Base-by-base conservation (phyloP, 345 rosid species). In the Physaria fendleri region DNA sequence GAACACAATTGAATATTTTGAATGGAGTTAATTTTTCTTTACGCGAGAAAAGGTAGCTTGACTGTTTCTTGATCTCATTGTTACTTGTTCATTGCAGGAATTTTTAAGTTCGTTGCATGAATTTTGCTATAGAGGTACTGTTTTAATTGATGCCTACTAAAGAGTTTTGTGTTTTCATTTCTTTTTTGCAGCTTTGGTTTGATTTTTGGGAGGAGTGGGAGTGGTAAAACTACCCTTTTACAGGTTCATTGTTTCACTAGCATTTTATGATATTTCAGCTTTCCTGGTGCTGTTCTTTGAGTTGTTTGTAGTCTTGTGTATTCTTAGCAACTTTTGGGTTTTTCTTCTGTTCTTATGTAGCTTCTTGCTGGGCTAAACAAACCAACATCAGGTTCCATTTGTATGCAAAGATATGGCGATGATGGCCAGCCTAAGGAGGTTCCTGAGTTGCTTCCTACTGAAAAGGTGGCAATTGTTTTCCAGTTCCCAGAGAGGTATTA, bases 141-240 rank as follows among this genome's bases (percentile, higher is more conserved):
- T 24, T 32, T 15, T 1, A 25, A 21, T 6, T n/a, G n/a, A 9
- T 11, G 14, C 24, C 40, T 29, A 17, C 30, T 55, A 25, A 63
- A 40, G 27, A 68, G 9, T 56, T 52, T 27, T 29, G 57, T 46
- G 23, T 37, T 42, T 41, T 24, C 13, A 14, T 52, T 67, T 47
- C 2, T 6, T 41, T 10, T 46, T 62, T 76, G 68, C 80, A 86
- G 98, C 72, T 84, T 92, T 77, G 98, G 98, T 55, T 80, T 92
- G 78, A 76, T 92, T 60, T 92, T 84, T 81, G 98, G 98, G 52
- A 83, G 76, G 76, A 92, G 98, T 70, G 96, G 98, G 71, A 88
- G 93, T 33, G 98, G 98, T 20, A 92, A 92, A 76, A 92, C 95
- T 64, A 92, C 98, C 21, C 87, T 88, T 18, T 73, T 92, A 74